phyloP scores from a whole-genome alignment of 768 basidiomycete species.

The Trametopsis cervina region DNA sequence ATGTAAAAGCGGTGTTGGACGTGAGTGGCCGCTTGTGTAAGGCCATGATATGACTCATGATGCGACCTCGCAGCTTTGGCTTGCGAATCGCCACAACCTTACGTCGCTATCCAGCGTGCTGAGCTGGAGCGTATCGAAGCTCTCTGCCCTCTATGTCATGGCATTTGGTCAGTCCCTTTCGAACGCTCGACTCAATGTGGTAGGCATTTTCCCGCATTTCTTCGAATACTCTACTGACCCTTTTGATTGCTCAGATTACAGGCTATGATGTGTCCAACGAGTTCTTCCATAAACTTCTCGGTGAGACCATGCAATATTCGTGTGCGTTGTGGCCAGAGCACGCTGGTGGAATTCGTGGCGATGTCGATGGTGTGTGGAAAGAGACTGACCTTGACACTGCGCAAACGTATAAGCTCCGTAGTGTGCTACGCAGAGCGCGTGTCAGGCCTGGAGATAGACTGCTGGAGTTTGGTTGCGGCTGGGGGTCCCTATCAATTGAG shows the following conservation, averaged over 20 bases:
- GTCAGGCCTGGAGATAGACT: slow-evolving; percentile 1
- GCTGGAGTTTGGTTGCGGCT: slow-evolving; percentile 1
- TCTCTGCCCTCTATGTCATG: slow-evolving; percentile 13
- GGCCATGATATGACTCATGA: background rate
- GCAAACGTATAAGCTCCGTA: background rate
- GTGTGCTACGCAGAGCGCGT: background rate
- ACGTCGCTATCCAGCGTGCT: slow-evolving; percentile 12
- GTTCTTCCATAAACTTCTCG: slow-evolving; percentile 38
- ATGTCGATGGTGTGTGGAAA: slow-evolving; percentile 34
- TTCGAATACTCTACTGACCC: background rate
- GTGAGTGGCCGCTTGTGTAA: slow-evolving; percentile 4
- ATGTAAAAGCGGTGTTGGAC: slow-evolving; percentile 17
- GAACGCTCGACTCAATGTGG: slow-evolving; percentile 64
- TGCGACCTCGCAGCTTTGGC: slow-evolving; percentile 16
- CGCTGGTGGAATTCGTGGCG: slow-evolving; percentile 2
- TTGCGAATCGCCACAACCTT: slow-evolving; percentile 18
- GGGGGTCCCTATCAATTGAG: slow-evolving; percentile 4
- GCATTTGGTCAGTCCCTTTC: slow-evolving; percentile 54
- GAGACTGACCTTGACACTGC: slow-evolving; percentile 18
- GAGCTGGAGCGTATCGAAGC: slow-evolving; percentile 3
- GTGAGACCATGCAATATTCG: slow-evolving; percentile 3
- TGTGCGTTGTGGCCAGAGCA: slow-evolving; percentile 3
- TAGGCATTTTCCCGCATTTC: slow-evolving; percentile 17
- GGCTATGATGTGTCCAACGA: slow-evolving; percentile 88
- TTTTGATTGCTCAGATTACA: slow-evolving; percentile 20